Evolutionary conservation across 2,329 filamentous ascomycete genomes (phyloP), one percentile per base, ranked within the genome.

Genomic region (Stagonosporopsis vannaccii): DNA sequence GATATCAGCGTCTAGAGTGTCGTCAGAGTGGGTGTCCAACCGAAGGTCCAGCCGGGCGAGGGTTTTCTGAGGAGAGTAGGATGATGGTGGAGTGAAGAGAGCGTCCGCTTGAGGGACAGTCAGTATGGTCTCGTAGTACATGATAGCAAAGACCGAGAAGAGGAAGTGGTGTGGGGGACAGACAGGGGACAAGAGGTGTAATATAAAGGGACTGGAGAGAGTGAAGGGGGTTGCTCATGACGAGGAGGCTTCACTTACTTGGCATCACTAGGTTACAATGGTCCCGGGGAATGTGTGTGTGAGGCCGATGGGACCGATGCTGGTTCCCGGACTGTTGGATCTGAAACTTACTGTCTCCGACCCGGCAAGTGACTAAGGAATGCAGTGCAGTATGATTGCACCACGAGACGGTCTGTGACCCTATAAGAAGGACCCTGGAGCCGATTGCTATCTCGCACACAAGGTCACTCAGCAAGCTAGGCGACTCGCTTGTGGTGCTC

Each of bases 71-170:
- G 72, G 68, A 65, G 73, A 75, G 69, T 75, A 76, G 64, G 74
- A 76, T 71, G 71, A 75, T 65, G 71, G 75, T 68, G 71, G 74
- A 64, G 73, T 77, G 67, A 77, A 74, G 56, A 74, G 68, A 63
- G 74, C 69, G 70, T 78, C 76, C 70, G 75, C 77, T 79, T 74
- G 66, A 61, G 71, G 70, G 68, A 74, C 70, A 68, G 72, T 75
- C 64, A 75, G 71, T 72, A 75, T 67, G 52, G 63, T 60, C 66
- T 71, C 71, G 60, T 68, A 71, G 61, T 69, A 68, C 73, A 75
- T 75, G 58, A 49, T 67, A 61, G 45, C 60, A 62, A 62, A 64
- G 59, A 60, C 60, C 55, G 58, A 43, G 42, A 17, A 33, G 53
- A 37, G 30, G 6, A 13, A 19, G 42, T 43, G 32, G 5, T 39